Evolutionary conservation across 768 basidiomycete genomes (phyloP).

Genomic region (Suillus weaverae): DNA sequence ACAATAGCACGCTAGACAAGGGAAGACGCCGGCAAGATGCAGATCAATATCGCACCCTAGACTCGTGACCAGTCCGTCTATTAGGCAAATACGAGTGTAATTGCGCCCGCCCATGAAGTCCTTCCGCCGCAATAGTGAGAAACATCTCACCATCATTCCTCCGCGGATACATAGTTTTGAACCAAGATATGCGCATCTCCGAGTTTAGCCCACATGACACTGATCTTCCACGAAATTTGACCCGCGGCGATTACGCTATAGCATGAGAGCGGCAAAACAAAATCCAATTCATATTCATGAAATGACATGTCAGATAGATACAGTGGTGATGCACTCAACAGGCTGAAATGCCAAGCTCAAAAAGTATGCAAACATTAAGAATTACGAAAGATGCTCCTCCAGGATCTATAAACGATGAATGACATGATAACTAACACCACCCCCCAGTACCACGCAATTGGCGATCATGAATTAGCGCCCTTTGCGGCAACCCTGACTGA

Average conservation of each 20-base stretch:
- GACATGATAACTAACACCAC: not conserved
- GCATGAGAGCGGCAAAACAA: not conserved
- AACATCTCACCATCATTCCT: not conserved
- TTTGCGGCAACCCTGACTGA: not conserved
- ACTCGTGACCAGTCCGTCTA: not conserved
- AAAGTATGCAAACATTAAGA: constrained; percentile 5
- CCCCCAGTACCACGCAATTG: not conserved
- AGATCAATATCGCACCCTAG: not conserved
- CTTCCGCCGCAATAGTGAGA: not conserved
- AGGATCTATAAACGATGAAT: constrained; percentile 4
- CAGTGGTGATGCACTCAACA: constrained; percentile 4
- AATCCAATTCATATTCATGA: constrained; percentile 1
- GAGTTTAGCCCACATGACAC: not conserved
- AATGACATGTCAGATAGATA: constrained; percentile 3
- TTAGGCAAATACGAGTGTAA: not conserved
- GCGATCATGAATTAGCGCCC: not conserved
- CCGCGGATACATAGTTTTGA: not conserved
- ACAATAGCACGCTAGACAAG: not conserved
- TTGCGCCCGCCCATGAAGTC: not conserved
- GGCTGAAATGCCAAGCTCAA: constrained; percentile 1
- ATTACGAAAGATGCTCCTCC: constrained; percentile 4
- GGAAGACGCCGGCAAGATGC: not conserved
- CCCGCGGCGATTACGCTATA: not conserved
- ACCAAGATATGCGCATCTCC: not conserved
- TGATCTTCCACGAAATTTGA: not conserved